Evolutionary conservation across 495 filamentous ascomycete genomes (phyloP), one percentile per base, ranked within the genome.

Genomic region (Aspergillus indologenus): DNA sequence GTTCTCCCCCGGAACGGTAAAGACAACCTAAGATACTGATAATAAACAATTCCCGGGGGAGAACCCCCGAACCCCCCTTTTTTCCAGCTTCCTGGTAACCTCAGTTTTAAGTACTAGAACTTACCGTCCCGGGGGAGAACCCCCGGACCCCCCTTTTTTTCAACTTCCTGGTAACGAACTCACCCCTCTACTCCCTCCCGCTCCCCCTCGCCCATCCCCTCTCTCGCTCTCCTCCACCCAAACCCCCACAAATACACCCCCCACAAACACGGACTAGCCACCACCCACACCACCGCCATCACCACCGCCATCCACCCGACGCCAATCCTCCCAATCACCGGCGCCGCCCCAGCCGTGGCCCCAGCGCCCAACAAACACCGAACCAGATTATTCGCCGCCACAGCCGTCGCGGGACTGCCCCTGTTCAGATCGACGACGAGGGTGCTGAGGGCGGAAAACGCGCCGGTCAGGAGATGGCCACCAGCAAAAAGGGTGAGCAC

Each of bases 301-400:
- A 80, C 61, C 0, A 79, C 79, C 0, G 58, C 70, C 0, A 74
- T 76, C 79, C 79, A 81, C 5, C 79, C 81, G 49, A 76, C 71
- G 0, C 79, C 79, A 22, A 82, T 74, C 1, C 64, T 58, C 42
- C 77, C 61, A 26, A 79, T 75, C 34, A 82, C 56, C 2, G 78
- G 78, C 0, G 63, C 54, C 0, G 74, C 72, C 18, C 74, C 53
- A 5, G 75, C 80, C 9, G 72, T 69, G 0, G 69, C 71, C 2
- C 66, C 79, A 0, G 80, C 77, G 4, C 74, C 75, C 21, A 81
- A 48, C 50, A 79, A 60, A 53, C 78, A 82, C 0, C 79, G 68
- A 24, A 69, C 67, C 0, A 81, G 59, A 58, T 84, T 84, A 48
- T 71, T 78, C 17, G 78, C 77, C 19, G 81, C 81, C 0, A 69